phyloP scores from a whole-genome alignment of 495 filamentous ascomycete genomes.

The Pyrenopolyporus hunteri region DNA sequence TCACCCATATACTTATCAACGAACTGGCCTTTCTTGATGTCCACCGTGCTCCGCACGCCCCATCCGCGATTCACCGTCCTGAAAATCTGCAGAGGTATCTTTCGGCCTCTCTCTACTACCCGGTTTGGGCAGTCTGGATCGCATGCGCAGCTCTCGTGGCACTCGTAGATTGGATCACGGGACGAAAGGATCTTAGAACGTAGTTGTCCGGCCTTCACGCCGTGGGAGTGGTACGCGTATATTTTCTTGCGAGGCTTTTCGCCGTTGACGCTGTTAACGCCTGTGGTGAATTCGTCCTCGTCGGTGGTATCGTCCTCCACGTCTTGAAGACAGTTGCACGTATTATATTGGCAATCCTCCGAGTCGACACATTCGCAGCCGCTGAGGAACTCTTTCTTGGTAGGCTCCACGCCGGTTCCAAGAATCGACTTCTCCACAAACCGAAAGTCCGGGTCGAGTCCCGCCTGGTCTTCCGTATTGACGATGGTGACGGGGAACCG shows the following conservation, averaged over 20 bases:
- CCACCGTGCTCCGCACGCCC: slow-evolving; percentile 73
- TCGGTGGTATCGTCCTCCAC: slow-evolving; percentile 46
- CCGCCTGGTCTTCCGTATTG: slow-evolving; percentile 53
- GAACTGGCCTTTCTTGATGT: slow-evolving; percentile 79
- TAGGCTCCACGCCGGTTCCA: slow-evolving; percentile 51
- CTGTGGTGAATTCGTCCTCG: too few relatives aligned
- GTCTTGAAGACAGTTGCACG: slow-evolving; percentile 61
- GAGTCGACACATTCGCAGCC: slow-evolving; percentile 60
- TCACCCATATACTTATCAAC: slow-evolving; percentile 90
- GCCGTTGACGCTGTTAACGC: slow-evolving; percentile 1
- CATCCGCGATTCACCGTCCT: slow-evolving; percentile 78
- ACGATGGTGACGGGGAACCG: slow-evolving; percentile 53
- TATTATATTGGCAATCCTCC: slow-evolving; percentile 53
- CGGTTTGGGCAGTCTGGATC: slow-evolving; percentile 72
- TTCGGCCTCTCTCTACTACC: slow-evolving; percentile 79
- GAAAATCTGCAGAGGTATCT: slow-evolving; percentile 81
- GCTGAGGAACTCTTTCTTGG: slow-evolving; percentile 55
- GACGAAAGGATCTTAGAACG: slow-evolving; percentile 55
- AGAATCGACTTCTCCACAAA: slow-evolving; percentile 59
- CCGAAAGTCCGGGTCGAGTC: slow-evolving; percentile 56
- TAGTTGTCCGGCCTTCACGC: slow-evolving; percentile 50
- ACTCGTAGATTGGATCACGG: slow-evolving; percentile 79
- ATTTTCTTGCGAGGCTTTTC: slow-evolving; percentile 36
- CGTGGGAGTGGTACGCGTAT: slow-evolving; percentile 54
- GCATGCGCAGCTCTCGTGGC: slow-evolving; percentile 75